Conservation (phyloP, 1,284 basidiomycete genomes). For the Ceratobasidium sp. region DNA sequence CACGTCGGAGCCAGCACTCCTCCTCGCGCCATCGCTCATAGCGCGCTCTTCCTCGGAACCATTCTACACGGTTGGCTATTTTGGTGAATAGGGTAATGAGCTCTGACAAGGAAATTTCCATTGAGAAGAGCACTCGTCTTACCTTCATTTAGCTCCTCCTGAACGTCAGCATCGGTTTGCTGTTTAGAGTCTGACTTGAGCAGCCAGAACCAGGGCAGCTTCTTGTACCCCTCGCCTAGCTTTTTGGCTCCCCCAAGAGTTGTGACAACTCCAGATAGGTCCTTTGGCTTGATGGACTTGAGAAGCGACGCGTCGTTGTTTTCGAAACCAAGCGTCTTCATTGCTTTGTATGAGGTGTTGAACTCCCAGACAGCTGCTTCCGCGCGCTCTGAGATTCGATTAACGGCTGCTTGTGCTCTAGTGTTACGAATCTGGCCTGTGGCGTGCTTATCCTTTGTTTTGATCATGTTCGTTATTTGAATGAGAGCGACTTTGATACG, state of each 20-base stretch:
- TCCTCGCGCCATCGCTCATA: conserved; percentile 2
- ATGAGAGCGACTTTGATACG: not conserved
- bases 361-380: not conserved
- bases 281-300: not conserved
- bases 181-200: not conserved
- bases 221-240: not conserved
- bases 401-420: not conserved
- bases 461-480: not conserved
- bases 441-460: not conserved
- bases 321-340: not conserved
- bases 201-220: conserved; percentile 8
- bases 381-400: not conserved
- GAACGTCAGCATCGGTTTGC: not conserved
- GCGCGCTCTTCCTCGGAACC: not conserved
- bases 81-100: no score
- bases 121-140: not conserved
- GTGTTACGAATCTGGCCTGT: not conserved
- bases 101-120: no score
- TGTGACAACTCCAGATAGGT: not conserved
- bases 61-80: not conserved
- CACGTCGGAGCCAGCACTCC: not conserved
- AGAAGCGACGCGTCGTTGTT: not conserved
- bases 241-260: not conserved
- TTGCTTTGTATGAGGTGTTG: not conserved
- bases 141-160: conserved; percentile 1